Evolutionary conservation across 2,329 filamentous ascomycete genomes (phyloP).

Genomic region (Nigrospora sphaerica): DNA sequence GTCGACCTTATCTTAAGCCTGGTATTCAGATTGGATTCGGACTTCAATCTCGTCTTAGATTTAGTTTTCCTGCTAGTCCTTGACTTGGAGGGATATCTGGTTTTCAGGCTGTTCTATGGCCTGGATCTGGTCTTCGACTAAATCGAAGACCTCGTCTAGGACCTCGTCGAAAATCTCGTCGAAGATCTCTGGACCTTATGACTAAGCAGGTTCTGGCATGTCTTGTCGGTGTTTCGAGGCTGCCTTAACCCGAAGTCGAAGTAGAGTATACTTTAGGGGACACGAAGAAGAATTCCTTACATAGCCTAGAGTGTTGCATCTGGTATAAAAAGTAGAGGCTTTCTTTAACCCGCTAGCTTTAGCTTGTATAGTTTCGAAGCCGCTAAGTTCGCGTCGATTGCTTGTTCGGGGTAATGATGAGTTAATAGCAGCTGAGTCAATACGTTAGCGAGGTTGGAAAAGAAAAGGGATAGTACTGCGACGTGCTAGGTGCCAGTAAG

Average conservation of each 20-base stretch:
- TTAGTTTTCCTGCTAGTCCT: not conserved
- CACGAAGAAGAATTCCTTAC: not conserved
- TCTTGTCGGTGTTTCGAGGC: not conserved
- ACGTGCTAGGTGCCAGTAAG: not conserved
- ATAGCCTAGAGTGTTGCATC: not conserved
- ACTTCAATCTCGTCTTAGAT: not conserved
- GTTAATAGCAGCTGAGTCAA: not conserved
- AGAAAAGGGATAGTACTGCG: not conserved
- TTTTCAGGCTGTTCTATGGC: not conserved
- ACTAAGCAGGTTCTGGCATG: not conserved
- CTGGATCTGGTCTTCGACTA: not conserved
- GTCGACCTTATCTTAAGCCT: no score
- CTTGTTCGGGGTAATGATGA: not conserved
- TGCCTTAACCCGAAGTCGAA: not conserved
- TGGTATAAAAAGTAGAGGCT: not conserved
- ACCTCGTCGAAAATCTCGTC: not conserved
- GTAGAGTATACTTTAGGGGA: not conserved
- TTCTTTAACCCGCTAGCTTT: not conserved
- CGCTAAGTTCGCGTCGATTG: not conserved
- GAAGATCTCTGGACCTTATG: not conserved
- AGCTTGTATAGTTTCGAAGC: not conserved
- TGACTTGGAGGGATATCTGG: not conserved
- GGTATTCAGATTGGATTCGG: not conserved
- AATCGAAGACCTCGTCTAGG: not conserved
- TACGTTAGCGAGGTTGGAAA: not conserved